Conservation (phyloP, 225 moss, liverwort and hornwort species). For the Marchantia paleacea region DNA sequence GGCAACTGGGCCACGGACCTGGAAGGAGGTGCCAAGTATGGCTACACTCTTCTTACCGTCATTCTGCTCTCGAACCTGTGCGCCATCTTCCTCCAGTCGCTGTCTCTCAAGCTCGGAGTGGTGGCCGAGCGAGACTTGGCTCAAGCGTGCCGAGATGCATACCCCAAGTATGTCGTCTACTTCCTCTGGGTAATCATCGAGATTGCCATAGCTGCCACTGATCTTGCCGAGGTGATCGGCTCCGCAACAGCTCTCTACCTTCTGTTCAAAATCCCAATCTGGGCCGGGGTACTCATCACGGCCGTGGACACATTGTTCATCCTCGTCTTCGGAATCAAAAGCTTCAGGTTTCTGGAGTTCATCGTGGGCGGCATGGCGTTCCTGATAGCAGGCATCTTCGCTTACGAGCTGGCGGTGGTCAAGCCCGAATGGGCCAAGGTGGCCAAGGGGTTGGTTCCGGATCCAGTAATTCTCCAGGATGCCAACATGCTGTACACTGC, state of each 20-base stretch:
- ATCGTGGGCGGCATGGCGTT: constrained; percentile 57
- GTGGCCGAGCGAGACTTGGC: constrained; percentile 65
- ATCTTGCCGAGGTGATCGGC: constrained; percentile 83
- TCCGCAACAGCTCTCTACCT: constrained; percentile 78
- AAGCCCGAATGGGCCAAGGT: constrained; percentile 70
- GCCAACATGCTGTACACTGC: constrained; percentile 54
- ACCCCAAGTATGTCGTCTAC: constrained; percentile 55
- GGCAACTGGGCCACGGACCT: constrained; percentile 78
- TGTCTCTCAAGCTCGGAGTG: constrained; percentile 59
- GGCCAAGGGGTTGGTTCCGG: constrained; percentile 51
- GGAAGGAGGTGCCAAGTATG: constrained; percentile 59
- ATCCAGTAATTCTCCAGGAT: constrained; percentile 54
- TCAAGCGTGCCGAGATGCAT: constrained; percentile 66
- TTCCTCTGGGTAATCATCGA: constrained; percentile 61
- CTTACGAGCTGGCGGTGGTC: constrained; percentile 71
- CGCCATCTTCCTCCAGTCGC: constrained; percentile 58
- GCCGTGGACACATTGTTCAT: constrained; percentile 71
- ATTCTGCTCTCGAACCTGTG: constrained; percentile 57
- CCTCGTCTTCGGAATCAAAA: constrained; percentile 56
- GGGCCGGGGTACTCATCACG: constrained; percentile 80
- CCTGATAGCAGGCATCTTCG: constrained; percentile 61
- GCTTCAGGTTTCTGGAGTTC: constrained; percentile 67
- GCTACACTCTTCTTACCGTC: constrained; percentile 61
- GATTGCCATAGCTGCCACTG: constrained; percentile 80
- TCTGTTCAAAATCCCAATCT: constrained; percentile 66